phyloP scores from a whole-genome alignment of 768 basidiomycete genomes.

The Lentinula guzmanii region DNA sequence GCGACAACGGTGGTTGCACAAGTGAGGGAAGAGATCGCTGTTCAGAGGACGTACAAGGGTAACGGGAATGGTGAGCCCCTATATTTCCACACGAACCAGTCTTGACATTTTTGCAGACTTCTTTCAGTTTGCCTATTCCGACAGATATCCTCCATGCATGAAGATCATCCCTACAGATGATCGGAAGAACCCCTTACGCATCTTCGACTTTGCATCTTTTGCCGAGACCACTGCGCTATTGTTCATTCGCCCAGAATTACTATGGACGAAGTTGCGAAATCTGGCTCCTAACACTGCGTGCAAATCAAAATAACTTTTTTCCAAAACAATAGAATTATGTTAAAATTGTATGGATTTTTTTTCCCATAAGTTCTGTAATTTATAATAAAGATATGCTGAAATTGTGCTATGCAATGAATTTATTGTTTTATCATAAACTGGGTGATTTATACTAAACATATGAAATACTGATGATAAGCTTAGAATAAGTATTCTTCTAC shows the following conservation, averaged over 20 bases:
- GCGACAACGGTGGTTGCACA: background rate
- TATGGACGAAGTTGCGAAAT: background rate
- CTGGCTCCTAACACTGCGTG: conserved; percentile 8
- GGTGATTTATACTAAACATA: no score
- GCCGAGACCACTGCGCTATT: conserved; percentile 9
- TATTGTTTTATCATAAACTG: no score
- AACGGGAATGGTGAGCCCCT: background rate
- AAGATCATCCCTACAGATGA: conserved; percentile 11
- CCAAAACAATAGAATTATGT: no score
- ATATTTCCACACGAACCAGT: no score
- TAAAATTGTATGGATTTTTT: no score
- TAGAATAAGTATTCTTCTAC: no score
- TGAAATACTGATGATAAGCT: no score
- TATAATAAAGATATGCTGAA: no score
- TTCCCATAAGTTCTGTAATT: no score
- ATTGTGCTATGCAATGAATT: no score
- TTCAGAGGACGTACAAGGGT: background rate
- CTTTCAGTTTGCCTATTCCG: conserved; percentile 13
- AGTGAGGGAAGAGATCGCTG: background rate
- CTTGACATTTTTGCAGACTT: background rate
- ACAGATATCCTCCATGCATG: conserved; percentile 17
- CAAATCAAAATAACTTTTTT: no score
- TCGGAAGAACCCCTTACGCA: conserved; percentile 3
- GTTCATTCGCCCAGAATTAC: background rate
- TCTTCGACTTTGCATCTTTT: conserved; percentile 14